Percentiles rank a stretch among this genome's conserved stretches.
Evolutionary conservation across 2,329 filamentous ascomycete genomes (phyloP).

Genomic region (Graphium sp.): DNA sequence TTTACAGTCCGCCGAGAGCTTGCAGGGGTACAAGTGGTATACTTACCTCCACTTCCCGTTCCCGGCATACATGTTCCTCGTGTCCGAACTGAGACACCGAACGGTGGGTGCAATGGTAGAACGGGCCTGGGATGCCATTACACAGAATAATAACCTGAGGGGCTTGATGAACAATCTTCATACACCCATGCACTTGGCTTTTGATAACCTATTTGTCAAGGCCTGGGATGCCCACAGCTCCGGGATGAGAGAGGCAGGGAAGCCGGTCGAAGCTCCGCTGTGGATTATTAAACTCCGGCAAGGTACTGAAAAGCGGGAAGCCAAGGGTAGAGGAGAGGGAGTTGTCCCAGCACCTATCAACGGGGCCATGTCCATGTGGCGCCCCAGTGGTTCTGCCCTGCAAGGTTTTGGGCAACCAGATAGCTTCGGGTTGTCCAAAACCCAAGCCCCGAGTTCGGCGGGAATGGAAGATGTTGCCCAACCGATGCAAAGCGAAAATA

Average conservation of each 20-base stretch:
- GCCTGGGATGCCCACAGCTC: constrained; percentile 42
- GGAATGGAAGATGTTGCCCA: too few species aligned
- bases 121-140: constrained; percentile 39
- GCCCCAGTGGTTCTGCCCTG: too few species aligned
- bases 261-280: constrained; percentile 21
- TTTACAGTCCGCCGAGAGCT: constrained; percentile 30
- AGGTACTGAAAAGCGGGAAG: constrained; percentile 18
- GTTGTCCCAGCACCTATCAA: too few species aligned
- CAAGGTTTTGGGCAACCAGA: too few species aligned
- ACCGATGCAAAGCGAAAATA: too few species aligned
- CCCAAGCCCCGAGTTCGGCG: too few species aligned
- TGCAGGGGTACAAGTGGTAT: constrained; percentile 40
- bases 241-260: constrained; percentile 25
- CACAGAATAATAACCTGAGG: constrained; percentile 34
- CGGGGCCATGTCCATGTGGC: too few species aligned
- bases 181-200: constrained; percentile 39
- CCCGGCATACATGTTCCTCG: constrained; percentile 42
- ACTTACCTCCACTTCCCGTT: constrained; percentile 42
- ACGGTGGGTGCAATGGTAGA: constrained; percentile 37
- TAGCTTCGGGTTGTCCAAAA: too few species aligned
- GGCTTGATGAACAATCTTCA: constrained; percentile 29
- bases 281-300: constrained; percentile 31
- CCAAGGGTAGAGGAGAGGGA: constrained; percentile 7
- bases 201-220: constrained; percentile 40
- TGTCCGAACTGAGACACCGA: constrained; percentile 34